Evolutionary conservation across 352 stramenopile species (phyloP), one percentile per base, ranked within the genome.

Genomic region (Globisporangium lucens): DNA sequence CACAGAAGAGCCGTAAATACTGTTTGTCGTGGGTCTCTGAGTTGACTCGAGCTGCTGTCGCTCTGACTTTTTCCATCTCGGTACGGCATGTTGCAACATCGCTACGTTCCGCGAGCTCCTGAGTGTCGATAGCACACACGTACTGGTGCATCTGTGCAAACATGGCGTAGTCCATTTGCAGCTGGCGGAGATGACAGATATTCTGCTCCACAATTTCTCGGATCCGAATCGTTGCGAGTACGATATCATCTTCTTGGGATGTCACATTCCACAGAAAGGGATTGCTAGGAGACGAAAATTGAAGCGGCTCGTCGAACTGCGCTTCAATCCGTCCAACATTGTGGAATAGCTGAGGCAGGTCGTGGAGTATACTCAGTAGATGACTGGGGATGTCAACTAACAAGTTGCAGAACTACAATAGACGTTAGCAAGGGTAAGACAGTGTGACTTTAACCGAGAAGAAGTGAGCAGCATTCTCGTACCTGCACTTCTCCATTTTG

Each of bases 261-360:
- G 63, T 75, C 20, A 91, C 74, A 35, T 83, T 87, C 86, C 86
- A 94, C 13, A 94, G 58, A 63, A 92, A 89, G 3, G 78, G 82
- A 29, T 43, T 35, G 15, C 30, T 72, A 24, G 70, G 43, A 1
- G 58, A 55, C 22, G 62, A 47, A 41, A 80, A 46, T 3, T 69
- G 4, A 10, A 83, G 62, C 10, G 77, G 75, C 3, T 73, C 55
- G 10, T 82, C 70, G 55, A 93, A 90, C 41, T 90, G 82, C 15
- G 76, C 82, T 56, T 92, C 83, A 36, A 94, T 82, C 9, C 86
- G 81, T 20, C 75, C 75, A 9, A 89, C 33, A 51, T 92, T 89
- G 65, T 86, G 75, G 52, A 94, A 91, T 2, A 90, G 52, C 41
- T 87, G 85, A 0, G 73, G 68, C 1, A 94, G 63, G 66, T 89